Base-by-base conservation (phyloP, 2,329 filamentous ascomycete genomes). In the Pyrenophora tritici-repentis region DNA sequence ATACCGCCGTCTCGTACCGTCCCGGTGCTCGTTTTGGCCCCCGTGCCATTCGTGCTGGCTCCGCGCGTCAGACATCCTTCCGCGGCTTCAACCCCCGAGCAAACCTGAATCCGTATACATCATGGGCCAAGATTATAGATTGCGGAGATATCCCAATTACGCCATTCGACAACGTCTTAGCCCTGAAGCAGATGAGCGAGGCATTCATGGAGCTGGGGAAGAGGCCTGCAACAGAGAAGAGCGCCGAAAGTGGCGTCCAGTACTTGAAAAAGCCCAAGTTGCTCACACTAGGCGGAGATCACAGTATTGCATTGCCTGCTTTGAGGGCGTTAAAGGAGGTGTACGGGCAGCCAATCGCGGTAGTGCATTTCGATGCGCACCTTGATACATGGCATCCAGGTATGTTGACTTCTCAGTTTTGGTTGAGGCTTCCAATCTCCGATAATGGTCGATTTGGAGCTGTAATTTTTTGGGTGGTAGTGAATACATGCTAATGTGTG, bases 131-230 rank as follows among this genome's bases (percentile, higher is more conserved):
- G 33, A 84, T 96, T 52, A 79, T 93, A 42, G 92, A 97, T 78
- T 97, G 92, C 72, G 92, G 92, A 39, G 92, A 96, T 70, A 91
- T 96, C 48, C 91, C 92, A 22, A 81, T 95, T 59, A 90, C 88
- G 0, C 91, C 91, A 0, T 87, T 95, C 62, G 91, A 96, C 76
- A 96, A 96, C 71, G 84, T 79, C 1, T 79, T 96, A 13, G 92
- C 92, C 0, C 78, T 92, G 46, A 79, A 81, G 37, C 92, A 96
- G 75, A 96, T 96, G 91, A 89, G 84, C 26, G 84, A 87, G 66
- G 91, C 89, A 0, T 91, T 90, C 71, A 77, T 81, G 6, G 87
- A 92, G 73, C 84, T 96, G 2, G 79, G 81, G 2, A 75, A 76
- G 9, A 76, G 79, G 34, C 65, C 70, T 5, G 63, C 73, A 9